Conservation (phyloP, 1,284 basidiomycete genomes). For the Marasmius fiardii region DNA sequence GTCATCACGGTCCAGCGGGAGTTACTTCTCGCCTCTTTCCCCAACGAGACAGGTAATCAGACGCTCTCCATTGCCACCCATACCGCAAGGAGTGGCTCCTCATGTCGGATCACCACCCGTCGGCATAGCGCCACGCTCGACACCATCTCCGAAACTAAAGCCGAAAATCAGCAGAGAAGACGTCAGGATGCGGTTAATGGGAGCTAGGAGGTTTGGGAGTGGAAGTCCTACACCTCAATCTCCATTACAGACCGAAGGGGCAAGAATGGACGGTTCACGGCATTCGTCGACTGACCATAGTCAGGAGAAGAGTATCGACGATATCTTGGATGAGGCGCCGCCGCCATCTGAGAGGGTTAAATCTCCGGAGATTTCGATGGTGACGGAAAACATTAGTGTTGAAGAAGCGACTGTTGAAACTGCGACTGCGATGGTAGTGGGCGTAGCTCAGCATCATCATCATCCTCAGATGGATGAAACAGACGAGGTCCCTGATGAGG, state of each 20-base stretch:
- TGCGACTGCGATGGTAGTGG: slow-evolving; percentile 27
- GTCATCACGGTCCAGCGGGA: slow-evolving; percentile 1
- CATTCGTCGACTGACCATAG: neutral
- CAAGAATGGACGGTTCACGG: neutral
- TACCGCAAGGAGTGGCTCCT: neutral
- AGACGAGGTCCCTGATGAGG: neutral
- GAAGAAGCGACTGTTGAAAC: slow-evolving; percentile 45
- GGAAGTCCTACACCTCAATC: slow-evolving; percentile 14
- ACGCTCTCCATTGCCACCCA: slow-evolving; percentile 7
- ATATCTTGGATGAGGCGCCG: slow-evolving; percentile 26
- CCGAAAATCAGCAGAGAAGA: slow-evolving; percentile 51
- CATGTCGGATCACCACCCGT: neutral
- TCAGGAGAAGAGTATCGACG: slow-evolving; percentile 15
- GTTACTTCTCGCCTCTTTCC: neutral
- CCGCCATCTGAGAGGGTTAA: slow-evolving; percentile 12
- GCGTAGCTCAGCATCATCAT: slow-evolving; percentile 12
- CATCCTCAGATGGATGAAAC: slow-evolving; percentile 7
- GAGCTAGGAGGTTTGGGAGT: slow-evolving; percentile 41
- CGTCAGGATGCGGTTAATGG: slow-evolving; percentile 46
- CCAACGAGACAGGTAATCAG: neutral
- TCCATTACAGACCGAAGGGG: neutral
- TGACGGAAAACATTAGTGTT: slow-evolving; percentile 36
- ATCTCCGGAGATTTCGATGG: slow-evolving; percentile 26
- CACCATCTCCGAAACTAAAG: slow-evolving; percentile 20
- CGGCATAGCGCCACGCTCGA: neutral